Evolutionary conservation across 2,329 filamentous ascomycete genomes (phyloP).

Genomic region (Aspergillus aculeatinus): DNA sequence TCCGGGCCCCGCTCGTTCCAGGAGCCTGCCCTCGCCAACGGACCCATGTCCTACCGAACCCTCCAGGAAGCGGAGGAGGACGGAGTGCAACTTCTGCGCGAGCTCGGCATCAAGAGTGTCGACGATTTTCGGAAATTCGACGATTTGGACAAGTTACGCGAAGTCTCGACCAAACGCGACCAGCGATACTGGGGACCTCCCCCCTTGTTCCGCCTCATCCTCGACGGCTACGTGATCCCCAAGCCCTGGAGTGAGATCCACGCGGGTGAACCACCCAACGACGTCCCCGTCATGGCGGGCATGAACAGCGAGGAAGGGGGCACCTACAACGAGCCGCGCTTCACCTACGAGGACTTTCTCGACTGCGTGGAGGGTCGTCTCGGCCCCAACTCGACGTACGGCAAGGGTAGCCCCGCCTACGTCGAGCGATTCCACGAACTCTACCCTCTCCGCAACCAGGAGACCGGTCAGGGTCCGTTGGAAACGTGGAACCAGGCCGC

Average conservation of each 20-base stretch:
- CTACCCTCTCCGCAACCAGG: too few species aligned
- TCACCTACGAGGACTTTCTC: conserved; percentile 12
- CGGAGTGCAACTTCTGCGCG: not conserved
- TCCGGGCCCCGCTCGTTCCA: too few species aligned
- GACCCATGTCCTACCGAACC: not conserved
- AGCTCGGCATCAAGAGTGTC: not conserved
- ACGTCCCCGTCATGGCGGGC: too few species aligned
- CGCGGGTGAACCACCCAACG: too few species aligned
- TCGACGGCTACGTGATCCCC: not conserved
- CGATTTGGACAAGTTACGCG: not conserved
- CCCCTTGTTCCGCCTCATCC: not conserved
- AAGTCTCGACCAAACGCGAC: not conserved
- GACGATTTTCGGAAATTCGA: not conserved
- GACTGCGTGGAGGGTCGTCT: too few species aligned
- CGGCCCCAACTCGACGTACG: too few species aligned
- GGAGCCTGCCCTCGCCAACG: too few species aligned
- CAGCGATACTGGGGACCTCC: not conserved
- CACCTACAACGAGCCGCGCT: not conserved
- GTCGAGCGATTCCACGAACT: too few species aligned
- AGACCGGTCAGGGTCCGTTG: too few species aligned
- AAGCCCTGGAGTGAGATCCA: not conserved
- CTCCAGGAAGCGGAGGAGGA: not conserved
- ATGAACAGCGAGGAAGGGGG: too few species aligned
- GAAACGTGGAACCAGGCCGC: too few species aligned
- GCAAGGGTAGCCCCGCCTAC: too few species aligned